Conservation (phyloP, 495 filamentous ascomycete species). For the Aspergillus leporis region DNA sequence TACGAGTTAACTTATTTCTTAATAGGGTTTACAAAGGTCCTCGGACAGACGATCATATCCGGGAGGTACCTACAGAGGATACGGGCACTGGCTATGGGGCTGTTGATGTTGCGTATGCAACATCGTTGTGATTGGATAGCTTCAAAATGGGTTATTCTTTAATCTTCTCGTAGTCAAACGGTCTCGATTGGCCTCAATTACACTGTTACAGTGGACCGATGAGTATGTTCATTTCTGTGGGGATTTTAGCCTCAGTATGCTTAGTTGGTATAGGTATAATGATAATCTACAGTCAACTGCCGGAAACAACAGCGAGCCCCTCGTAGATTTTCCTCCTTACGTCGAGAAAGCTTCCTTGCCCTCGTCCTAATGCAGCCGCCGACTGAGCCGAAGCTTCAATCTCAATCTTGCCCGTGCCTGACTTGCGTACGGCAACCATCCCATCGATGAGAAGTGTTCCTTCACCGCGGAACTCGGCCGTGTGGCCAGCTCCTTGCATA, state of each 20-base stretch:
- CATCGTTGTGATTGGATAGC: not conserved
- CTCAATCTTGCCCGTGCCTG: constrained; percentile 81
- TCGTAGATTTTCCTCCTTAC: constrained; percentile 85
- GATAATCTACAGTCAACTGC: constrained; percentile 46
- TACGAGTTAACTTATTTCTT: constrained; percentile 7
- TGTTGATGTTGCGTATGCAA: constrained; percentile 9
- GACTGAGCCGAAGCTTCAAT: constrained; percentile 71
- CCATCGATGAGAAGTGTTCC: constrained; percentile 89
- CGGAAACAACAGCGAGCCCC: constrained; percentile 75
- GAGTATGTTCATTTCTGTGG: not conserved
- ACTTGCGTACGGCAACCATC: constrained; percentile 84
- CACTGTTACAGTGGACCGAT: not conserved
- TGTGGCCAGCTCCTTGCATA: constrained; percentile 80
- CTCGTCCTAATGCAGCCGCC: constrained; percentile 39
- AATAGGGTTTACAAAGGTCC: constrained; percentile 56
- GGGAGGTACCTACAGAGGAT: constrained; percentile 39
- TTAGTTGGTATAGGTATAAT: not conserved
- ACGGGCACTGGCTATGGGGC: constrained; percentile 25
- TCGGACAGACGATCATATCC: constrained; percentile 51
- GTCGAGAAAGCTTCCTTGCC: constrained; percentile 63
- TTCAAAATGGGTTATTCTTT: too few relatives aligned
- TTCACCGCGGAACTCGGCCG: constrained; percentile 90
- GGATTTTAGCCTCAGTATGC: not conserved
- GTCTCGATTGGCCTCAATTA: too few relatives aligned
- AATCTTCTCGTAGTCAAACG: not conserved